Percentiles rank a stretch among this genome's conserved stretches.
Conservation (phyloP, 139 green algal genomes). For the Tetradesmus lagerheimii region DNA sequence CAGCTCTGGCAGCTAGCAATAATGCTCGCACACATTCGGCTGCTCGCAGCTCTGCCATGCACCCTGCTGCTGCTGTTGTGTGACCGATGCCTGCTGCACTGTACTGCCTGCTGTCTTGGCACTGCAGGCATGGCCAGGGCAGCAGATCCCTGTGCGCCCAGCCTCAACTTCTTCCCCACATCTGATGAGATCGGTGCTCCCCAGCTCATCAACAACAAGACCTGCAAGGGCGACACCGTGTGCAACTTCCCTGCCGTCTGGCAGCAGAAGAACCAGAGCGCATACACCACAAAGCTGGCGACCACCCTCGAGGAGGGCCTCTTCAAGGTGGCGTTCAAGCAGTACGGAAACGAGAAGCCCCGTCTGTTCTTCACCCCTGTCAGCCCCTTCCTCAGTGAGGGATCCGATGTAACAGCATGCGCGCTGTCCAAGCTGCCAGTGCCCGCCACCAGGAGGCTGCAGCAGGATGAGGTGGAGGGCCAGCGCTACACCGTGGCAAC, state of each 20-base stretch:
- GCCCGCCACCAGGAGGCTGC: neutral
- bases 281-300: neutral
- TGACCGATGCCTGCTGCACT: neutral
- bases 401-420: slow-evolving; percentile 12
- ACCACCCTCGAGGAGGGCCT: slow-evolving; percentile 3
- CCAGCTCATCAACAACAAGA: slow-evolving; percentile 34
- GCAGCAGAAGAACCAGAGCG: slow-evolving; percentile 15
- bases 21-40: neutral
- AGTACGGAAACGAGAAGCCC: slow-evolving; percentile 37
- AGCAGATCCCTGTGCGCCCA: slow-evolving; percentile 1
- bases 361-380: slow-evolving; percentile 36
- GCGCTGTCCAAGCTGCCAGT: neutral
- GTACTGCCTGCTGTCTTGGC: neutral
- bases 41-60: neutral
- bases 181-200: slow-evolving; percentile 17
- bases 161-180: slow-evolving; percentile 38
- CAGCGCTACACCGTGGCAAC: slow-evolving; percentile 4
- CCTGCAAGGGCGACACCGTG: slow-evolving; percentile 15
- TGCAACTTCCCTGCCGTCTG: slow-evolving; percentile 44
- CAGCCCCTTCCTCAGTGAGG: neutral
- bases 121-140: neutral
- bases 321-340: slow-evolving; percentile 36
- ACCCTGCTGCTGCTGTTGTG: neutral
- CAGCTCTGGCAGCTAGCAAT: neutral
- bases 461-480: neutral